Conservation (phyloP, 192 early-diverging fungal species). For the Mortierella antarctica region DNA sequence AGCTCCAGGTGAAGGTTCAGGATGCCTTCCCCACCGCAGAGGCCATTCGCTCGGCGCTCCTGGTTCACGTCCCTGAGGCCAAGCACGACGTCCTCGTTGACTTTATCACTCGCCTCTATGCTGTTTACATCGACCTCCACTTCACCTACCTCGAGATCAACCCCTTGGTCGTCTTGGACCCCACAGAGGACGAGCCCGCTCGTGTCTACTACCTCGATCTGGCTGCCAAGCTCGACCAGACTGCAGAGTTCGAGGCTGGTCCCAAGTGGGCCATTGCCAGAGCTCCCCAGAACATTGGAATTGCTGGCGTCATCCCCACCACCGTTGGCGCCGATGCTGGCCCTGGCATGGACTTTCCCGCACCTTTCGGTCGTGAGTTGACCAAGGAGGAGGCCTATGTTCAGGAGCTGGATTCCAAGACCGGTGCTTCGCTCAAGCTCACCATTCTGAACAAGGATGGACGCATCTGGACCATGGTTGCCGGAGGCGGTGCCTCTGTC, state of each 20-base stretch:
- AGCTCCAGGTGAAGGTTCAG: constrained; percentile 86
- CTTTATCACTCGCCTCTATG: constrained; percentile 93
- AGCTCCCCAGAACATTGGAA: constrained; percentile 65
- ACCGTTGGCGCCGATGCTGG: constrained; percentile 70
- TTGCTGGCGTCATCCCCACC: constrained; percentile 18
- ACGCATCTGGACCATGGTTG: constrained; percentile 99
- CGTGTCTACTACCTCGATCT: constrained; percentile 94
- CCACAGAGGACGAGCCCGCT: constrained; percentile 60
- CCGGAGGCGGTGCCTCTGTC: constrained; percentile 98
- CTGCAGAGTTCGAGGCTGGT: constrained; percentile 95
- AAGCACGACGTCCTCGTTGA: constrained; percentile 85
- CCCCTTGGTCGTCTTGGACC: constrained; percentile 93
- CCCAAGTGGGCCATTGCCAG: constrained; percentile 96
- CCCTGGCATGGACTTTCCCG: constrained; percentile 95
- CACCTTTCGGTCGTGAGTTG: constrained; percentile 96
- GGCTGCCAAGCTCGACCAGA: constrained; percentile 98
- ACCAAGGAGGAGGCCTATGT: constrained; percentile 98
- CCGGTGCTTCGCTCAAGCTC: constrained; percentile 97
- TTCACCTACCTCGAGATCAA: constrained; percentile 99
- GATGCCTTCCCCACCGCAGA: constrained; percentile 75
- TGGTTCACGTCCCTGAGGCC: constrained; percentile 73
- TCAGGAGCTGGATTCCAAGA: constrained; percentile 97
- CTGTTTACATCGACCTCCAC: constrained; percentile 96
- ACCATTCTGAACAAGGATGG: constrained; percentile 96
- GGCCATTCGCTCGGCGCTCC: constrained; percentile 72